These are phyloP conservation scores for Zychaea mexicana DNA, from an alignment of 371 early-diverging fungal species.

Conservation along the genomic window DNA sequence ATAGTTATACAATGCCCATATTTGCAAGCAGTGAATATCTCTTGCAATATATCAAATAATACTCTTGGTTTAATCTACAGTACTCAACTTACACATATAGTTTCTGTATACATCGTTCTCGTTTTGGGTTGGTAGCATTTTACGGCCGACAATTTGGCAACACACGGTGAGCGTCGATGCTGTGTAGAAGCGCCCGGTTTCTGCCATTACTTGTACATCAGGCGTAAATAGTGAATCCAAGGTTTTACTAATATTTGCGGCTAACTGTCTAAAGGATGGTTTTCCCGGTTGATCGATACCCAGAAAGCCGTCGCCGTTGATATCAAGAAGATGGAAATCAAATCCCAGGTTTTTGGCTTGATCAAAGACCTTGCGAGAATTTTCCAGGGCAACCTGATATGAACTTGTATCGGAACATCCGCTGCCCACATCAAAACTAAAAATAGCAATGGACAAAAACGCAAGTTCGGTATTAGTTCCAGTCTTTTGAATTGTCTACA, in stretches of 20 bases:
- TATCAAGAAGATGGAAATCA: conserved; percentile 83
- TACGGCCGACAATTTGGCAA: conserved; percentile 89
- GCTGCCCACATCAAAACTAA: conserved; percentile 91
- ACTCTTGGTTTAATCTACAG: no score
- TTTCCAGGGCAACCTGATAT: conserved; percentile 88
- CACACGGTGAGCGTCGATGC: conserved; percentile 93
- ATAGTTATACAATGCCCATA: no score
- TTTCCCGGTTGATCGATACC: conserved; percentile 69
- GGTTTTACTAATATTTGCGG: conserved; percentile 75
- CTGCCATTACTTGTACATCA: conserved; percentile 91
- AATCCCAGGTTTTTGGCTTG: conserved; percentile 79
- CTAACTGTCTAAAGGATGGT: conserved; percentile 85
- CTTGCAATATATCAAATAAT: no score
- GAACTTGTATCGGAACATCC: conserved; percentile 90
- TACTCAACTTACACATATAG: conserved; percentile 73
- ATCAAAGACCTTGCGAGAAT: conserved; percentile 89
- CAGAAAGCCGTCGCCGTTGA: conserved; percentile 98
- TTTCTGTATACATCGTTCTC: conserved; percentile 60
- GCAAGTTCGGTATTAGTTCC: no score
- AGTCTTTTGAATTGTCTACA: no score
- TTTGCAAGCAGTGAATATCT: no score
- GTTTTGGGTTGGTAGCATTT: no score
- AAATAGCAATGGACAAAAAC: background rate
- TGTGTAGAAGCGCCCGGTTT: conserved; percentile 97
- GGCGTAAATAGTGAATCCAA: conserved; percentile 76